Conservation (phyloP, 768 basidiomycete species). For the Dacryopinax primogenitus region DNA sequence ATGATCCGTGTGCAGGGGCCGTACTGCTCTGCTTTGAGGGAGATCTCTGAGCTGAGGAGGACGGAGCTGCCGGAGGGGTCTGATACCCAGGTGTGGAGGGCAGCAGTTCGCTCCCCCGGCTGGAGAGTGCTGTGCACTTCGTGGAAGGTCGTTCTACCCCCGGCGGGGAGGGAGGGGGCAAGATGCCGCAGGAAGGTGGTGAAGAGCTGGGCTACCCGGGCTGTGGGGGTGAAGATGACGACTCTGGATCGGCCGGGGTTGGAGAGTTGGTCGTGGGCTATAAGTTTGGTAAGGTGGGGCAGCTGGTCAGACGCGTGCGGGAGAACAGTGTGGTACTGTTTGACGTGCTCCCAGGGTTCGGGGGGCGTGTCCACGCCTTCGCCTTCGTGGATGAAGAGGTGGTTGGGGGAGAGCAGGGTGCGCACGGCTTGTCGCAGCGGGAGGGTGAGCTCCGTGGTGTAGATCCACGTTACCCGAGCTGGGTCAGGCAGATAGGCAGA, state of each 20-base stretch:
- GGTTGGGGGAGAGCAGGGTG: conserved; percentile 43
- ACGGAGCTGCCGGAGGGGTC: conserved; percentile 44
- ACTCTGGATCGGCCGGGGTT: conserved; percentile 56
- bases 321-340: conserved; percentile 71
- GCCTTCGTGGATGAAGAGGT: conserved; percentile 57
- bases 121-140: conserved; percentile 73
- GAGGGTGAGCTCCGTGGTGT: conserved; percentile 73
- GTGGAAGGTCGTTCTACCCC: conserved; percentile 42
- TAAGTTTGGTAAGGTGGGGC: conserved; percentile 61
- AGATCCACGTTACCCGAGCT: conserved; percentile 81
- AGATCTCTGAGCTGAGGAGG: conserved; percentile 77
- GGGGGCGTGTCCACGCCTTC: conserved; percentile 52
- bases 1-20: conserved; percentile 80
- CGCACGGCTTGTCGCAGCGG: conserved; percentile 60
- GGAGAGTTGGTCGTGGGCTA: conserved; percentile 76
- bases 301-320: conserved; percentile 53
- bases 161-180: conserved; percentile 36
- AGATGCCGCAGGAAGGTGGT: conserved; percentile 47
- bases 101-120: conserved; percentile 43
- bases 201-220: conserved; percentile 71
- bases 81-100: conserved; percentile 47
- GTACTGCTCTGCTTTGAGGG: conserved; percentile 80
- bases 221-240: conserved; percentile 75
- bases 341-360: conserved; percentile 30
- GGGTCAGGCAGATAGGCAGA: conserved; percentile 43